Evolutionary conservation across 2,329 filamentous ascomycete species (phyloP).

Genomic region (Albophoma yamanashiensis): DNA sequence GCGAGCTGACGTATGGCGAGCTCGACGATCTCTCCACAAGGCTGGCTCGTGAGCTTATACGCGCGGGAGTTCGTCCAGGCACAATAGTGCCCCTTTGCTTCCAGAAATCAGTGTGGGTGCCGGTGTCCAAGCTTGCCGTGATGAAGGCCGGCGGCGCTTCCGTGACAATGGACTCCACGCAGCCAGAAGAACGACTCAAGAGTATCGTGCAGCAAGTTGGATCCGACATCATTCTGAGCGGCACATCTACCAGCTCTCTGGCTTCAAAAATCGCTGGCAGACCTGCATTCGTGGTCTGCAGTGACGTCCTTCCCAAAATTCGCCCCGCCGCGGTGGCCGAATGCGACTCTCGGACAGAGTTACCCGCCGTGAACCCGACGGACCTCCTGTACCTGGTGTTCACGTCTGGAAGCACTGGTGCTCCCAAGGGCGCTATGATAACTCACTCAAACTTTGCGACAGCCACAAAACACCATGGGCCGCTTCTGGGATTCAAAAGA

Average conservation of each 20-base stretch:
- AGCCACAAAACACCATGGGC: background rate
- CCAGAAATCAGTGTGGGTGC: background rate
- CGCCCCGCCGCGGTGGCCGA: background rate
- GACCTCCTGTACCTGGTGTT: background rate
- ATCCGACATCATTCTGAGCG: background rate
- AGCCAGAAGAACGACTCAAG: background rate
- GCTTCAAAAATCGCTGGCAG: background rate
- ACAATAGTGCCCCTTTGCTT: background rate
- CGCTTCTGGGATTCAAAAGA: background rate
- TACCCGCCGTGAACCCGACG: background rate
- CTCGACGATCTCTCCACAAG: background rate
- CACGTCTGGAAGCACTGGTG: background rate
- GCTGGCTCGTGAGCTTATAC: background rate
- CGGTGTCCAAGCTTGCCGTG: background rate
- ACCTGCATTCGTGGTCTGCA: background rate
- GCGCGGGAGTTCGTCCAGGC: background rate
- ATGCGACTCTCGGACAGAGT: background rate
- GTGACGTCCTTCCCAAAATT: background rate
- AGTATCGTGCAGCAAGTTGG: background rate
- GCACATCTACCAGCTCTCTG: background rate
- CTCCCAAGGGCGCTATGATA: background rate
- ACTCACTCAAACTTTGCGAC: background rate
- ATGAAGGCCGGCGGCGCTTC: background rate
- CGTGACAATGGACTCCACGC: background rate
- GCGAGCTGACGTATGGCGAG: background rate